Base-by-base conservation (phyloP, 495 filamentous ascomycete species). In the Endocarpon pusillum region DNA sequence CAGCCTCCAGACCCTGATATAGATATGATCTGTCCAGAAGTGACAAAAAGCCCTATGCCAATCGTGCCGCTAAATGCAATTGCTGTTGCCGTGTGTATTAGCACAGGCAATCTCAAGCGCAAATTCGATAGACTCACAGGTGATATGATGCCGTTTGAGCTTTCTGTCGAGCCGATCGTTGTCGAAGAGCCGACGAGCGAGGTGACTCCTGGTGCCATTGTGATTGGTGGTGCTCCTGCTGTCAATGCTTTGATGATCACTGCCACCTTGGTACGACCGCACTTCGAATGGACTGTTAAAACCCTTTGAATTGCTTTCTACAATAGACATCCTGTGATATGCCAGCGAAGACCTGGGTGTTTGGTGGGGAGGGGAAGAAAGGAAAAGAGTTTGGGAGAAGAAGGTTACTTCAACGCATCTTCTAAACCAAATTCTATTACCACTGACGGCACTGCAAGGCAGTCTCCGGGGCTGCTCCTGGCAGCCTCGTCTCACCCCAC, bases 1-100 rank as follows among this genome's bases (percentile, higher is more conserved):
- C 49, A 47, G 9, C 57, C 58, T 2, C 56, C 40, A 8, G 47
- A 45, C 1, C 61, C 59, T 10, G 43, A 44, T 1, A 54, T 20
- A 19, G 46, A 42, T 10, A 64, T 42, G 20, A 58, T 46, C 27
- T 57, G 38, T 1, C 58, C 61, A 17, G 49, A 52, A 27, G 42
- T 45, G 39, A 51, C 46, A 35, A 59, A 55, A 2, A 65, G 43
- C 5, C 61, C 61, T 1, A 52, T 52, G 1, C 61, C 61, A 3
- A 62, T 47, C 1, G 50, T 57, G 3, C 51, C 52, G 21, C 52
- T 51, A 30, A 62, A 44, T 0, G 52, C 48, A 17, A 61, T 62
- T 8, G 43, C 45, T 48, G 16, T 24, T 31, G 12, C 23, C 23
- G 23, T 8, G 23, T 25, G 12, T 8, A 25, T 25, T 25, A 25